These are phyloP conservation scores for Fonsecaea nubica DNA, from an alignment of 2,329 filamentous ascomycete species.

Conservation along the genomic window DNA sequence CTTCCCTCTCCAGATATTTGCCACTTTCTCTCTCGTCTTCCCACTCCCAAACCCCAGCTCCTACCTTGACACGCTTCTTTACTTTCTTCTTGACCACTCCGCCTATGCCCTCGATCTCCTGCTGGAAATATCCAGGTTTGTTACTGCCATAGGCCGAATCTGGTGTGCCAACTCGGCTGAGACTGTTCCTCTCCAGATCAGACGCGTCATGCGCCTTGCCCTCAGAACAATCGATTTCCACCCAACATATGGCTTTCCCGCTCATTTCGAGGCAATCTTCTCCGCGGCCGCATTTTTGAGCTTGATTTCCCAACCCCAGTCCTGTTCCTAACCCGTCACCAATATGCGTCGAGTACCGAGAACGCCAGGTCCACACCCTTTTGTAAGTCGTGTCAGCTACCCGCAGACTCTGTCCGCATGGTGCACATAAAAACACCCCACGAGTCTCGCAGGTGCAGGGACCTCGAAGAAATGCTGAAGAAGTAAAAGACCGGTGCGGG, in stretches of 20 bases:
- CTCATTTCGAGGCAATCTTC: conserved; percentile 75
- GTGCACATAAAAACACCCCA: conserved; percentile 82
- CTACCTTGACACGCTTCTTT: conserved; percentile 81
- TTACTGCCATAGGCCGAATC: conserved; percentile 43
- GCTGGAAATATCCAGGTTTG: conserved; percentile 75
- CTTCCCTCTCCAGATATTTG: conserved; percentile 73
- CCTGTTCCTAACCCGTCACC: conserved; percentile 83
- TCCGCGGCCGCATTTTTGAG: conserved; percentile 85
- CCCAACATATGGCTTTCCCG: conserved; percentile 69
- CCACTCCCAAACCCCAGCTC: conserved; percentile 83
- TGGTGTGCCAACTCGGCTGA: conserved; percentile 27
- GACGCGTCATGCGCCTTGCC: conserved; percentile 61
- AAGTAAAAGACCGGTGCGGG: conserved; percentile 47
- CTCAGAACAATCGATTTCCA: conserved; percentile 81
- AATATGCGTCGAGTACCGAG: conserved; percentile 77
- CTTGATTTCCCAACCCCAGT: conserved; percentile 85
- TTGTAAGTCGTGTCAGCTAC: conserved; percentile 64
- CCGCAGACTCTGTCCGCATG: conserved; percentile 75
- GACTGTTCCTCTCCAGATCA: conserved; percentile 45
- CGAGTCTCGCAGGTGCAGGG: conserved; percentile 63
- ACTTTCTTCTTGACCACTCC: conserved; percentile 86
- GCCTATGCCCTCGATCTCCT: conserved; percentile 91
- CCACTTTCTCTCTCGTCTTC: conserved; percentile 75
- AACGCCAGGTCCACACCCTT: conserved; percentile 86
- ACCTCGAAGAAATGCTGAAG: conserved; percentile 58